Percentiles rank a stretch among this genome's conserved stretches.
These are phyloP conservation scores for Polyporus arcularius DNA, from an alignment of 768 basidiomycete genomes.

Conservation along the genomic window DNA sequence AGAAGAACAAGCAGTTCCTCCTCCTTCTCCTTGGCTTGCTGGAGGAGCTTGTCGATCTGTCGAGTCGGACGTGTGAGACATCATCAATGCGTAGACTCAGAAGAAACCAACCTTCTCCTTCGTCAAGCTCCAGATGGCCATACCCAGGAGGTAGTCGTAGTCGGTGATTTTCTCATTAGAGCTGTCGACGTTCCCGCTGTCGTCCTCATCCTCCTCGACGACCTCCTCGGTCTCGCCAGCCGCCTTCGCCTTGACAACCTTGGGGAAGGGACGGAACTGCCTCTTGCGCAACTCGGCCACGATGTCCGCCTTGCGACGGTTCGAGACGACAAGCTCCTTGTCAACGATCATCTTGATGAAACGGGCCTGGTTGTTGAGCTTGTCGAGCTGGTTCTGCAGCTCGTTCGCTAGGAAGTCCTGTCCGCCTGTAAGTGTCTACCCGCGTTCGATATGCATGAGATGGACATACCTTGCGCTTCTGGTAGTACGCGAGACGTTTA, in stretches of 20 bases:
- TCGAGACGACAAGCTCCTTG: conserved; percentile 77
- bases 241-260: conserved; percentile 65
- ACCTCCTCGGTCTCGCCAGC: conserved; percentile 65
- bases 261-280: conserved; percentile 92
- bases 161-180: conserved; percentile 46
- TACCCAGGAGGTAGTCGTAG: conserved; percentile 91
- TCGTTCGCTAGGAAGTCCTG: conserved; percentile 87
- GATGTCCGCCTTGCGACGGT: conserved; percentile 87
- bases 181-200: conserved; percentile 46
- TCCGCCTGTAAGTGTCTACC: neutral
- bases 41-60: conserved; percentile 81
- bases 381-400: conserved; percentile 79
- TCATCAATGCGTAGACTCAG: neutral
- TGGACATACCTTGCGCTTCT: conserved; percentile 83
- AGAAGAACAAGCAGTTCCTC: conserved; percentile 76
- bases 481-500: conserved; percentile 84
- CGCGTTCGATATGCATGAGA: neutral
- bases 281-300: conserved; percentile 79
- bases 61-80: neutral
- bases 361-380: conserved; percentile 90
- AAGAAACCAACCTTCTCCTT: conserved; percentile 71
- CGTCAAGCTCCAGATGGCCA: conserved; percentile 95
- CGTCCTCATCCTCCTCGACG: conserved; percentile 54
- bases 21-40: conserved; percentile 83
- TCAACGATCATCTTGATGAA: conserved; percentile 97